Percentiles rank a stretch among this genome's conserved stretches.
Conservation (phyloP, 1,139 yeast genomes). For the Pneumocystis jirovecii region DNA sequence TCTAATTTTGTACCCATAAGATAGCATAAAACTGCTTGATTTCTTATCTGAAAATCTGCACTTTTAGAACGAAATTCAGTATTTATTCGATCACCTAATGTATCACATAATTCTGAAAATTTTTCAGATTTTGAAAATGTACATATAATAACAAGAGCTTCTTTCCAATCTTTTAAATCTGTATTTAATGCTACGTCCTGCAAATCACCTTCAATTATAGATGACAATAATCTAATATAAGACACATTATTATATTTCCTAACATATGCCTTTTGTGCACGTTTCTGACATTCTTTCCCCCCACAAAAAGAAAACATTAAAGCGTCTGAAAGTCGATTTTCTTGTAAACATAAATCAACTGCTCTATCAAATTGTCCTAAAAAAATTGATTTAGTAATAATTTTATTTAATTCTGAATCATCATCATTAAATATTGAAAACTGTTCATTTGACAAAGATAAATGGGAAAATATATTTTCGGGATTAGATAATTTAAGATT, state of each 20-base stretch:
- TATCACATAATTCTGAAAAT: slow-evolving; percentile 42
- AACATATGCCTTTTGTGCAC: slow-evolving; percentile 61
- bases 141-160: slow-evolving; percentile 55
- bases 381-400: slow-evolving; percentile 44
- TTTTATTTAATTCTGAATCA: slow-evolving; percentile 31
- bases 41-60: slow-evolving; percentile 30
- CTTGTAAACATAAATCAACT: slow-evolving; percentile 48
- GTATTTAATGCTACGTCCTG: slow-evolving; percentile 67
- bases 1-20: slow-evolving; percentile 71
- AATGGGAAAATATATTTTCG: slow-evolving; percentile 20
- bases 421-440: slow-evolving; percentile 30
- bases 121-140: slow-evolving; percentile 37
- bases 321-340: slow-evolving; percentile 60
- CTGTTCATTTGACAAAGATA: slow-evolving; percentile 21
- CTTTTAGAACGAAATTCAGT: slow-evolving; percentile 14
- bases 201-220: slow-evolving; percentile 44
- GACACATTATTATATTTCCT: slow-evolving; percentile 38
- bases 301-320: slow-evolving; percentile 65
- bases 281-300: slow-evolving; percentile 39
- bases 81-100: slow-evolving; percentile 60
- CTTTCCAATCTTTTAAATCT: slow-evolving; percentile 68
- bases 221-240: slow-evolving; percentile 53
- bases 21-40: slow-evolving; percentile 63
- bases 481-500: slow-evolving; percentile 1
- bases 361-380: slow-evolving; percentile 55